Evolutionary conservation across 2,329 filamentous ascomycete genomes (phyloP).

Genomic region (Stemphylium beticola): DNA sequence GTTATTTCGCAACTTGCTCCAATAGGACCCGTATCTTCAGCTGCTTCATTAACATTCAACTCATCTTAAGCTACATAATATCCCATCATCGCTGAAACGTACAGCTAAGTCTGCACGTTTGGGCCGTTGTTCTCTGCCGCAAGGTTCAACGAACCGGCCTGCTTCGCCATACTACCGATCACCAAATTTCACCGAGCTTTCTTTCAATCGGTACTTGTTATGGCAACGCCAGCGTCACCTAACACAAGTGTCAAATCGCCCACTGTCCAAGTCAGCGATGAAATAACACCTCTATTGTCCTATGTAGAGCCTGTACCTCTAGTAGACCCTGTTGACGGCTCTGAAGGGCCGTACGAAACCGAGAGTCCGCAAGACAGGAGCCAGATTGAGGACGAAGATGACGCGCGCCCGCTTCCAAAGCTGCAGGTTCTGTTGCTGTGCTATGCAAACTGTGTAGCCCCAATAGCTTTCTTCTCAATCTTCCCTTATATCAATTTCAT

Average conservation of each 20-base stretch:
- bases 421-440: slow-evolving; percentile 74
- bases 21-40: background rate
- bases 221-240: slow-evolving; percentile 4
- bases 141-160: background rate
- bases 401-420: slow-evolving; percentile 36
- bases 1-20: slow-evolving; percentile 3
- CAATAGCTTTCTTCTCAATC: slow-evolving; percentile 82
- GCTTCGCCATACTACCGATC: background rate
- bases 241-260: background rate
- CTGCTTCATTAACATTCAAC: too few relatives aligned
- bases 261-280: slow-evolving; percentile 18
- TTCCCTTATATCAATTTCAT: slow-evolving; percentile 82
- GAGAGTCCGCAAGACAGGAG: slow-evolving; percentile 2
- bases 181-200: background rate
- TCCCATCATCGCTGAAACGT: too few relatives aligned
- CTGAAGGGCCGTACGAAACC: background rate
- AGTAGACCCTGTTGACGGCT: slow-evolving; percentile 13
- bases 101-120: background rate
- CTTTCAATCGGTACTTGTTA: background rate
- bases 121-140: background rate
- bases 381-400: slow-evolving; percentile 21
- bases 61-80: too few relatives aligned
- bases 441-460: slow-evolving; percentile 74
- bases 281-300: slow-evolving; percentile 40
- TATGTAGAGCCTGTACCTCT: slow-evolving; percentile 23